Evolutionary conservation across 2,329 filamentous ascomycete species (phyloP).

Genomic region (Neofusicoccum sp.): DNA sequence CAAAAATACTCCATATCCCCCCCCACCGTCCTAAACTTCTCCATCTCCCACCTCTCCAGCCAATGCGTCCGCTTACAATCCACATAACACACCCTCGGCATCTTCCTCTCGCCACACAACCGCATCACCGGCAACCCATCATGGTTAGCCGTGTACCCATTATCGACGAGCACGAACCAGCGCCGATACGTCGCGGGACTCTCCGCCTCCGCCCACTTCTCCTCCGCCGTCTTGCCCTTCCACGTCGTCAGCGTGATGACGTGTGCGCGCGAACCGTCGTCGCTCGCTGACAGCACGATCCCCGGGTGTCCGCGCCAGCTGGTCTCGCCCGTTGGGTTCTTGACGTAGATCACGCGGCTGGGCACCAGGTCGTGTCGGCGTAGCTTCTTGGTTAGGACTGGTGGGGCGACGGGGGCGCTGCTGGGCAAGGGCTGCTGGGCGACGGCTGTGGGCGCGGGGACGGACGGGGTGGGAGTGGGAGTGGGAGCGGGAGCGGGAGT

Average conservation of each 20-base stretch:
- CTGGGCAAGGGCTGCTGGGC: too few relatives aligned
- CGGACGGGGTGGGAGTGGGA: too few relatives aligned
- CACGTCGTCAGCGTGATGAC: conserved; percentile 5
- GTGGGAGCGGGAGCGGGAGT: too few relatives aligned
- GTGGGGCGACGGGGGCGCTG: too few relatives aligned
- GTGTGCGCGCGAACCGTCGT: not conserved
- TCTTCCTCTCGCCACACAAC: not conserved
- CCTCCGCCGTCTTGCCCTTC: not conserved
- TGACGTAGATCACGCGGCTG: not conserved
- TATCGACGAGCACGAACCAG: not conserved
- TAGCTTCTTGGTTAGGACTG: not conserved
- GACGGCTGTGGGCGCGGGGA: too few relatives aligned
- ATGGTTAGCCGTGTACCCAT: not conserved
- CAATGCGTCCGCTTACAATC: conserved; percentile 3
- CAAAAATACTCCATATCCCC: not conserved
- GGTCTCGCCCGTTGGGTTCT: not conserved
- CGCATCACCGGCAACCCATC: not conserved
- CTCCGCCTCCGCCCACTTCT: not conserved
- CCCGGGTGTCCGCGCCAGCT: conserved; percentile 2
- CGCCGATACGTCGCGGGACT: not conserved
- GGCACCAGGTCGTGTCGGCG: not conserved
- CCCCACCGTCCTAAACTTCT: not conserved
- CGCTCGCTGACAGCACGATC: not conserved
- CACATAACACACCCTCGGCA: not conserved
- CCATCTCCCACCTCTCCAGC: not conserved